Evolutionary conservation across 2,329 filamentous ascomycete species (phyloP).

Genomic region (Curvularia lunata): DNA sequence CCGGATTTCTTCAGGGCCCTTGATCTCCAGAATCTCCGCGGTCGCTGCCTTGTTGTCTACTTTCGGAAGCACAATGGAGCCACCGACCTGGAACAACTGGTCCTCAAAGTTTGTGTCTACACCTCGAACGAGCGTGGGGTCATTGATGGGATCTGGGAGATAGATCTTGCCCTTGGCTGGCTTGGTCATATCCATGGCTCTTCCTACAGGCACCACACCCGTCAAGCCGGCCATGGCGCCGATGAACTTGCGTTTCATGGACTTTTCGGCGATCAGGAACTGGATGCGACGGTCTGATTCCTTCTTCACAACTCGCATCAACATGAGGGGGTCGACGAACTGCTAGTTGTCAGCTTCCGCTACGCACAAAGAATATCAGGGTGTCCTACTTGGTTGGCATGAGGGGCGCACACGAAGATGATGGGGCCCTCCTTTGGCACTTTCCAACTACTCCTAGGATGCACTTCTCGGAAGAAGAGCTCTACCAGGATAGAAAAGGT

Average conservation of each 20-base stretch:
- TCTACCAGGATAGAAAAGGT: slow-evolving; percentile 83
- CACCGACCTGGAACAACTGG: slow-evolving; percentile 60
- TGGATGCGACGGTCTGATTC: slow-evolving; percentile 89
- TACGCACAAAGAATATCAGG: not conserved
- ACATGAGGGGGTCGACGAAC: slow-evolving; percentile 94
- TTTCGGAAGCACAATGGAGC: slow-evolving; percentile 84
- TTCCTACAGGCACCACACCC: slow-evolving; percentile 89
- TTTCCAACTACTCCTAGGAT: slow-evolving; percentile 93
- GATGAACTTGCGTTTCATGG: slow-evolving; percentile 87
- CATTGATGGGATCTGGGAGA: slow-evolving; percentile 83
- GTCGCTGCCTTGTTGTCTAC: slow-evolving; percentile 82
- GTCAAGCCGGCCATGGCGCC: slow-evolving; percentile 84
- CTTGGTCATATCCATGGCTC: slow-evolving; percentile 88
- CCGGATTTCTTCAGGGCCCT: slow-evolving; percentile 78
- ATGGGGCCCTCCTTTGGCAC: slow-evolving; percentile 87
- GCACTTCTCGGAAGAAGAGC: slow-evolving; percentile 97
- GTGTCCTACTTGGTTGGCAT: slow-evolving; percentile 70
- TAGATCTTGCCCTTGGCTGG: slow-evolving; percentile 81
- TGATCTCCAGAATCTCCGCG: slow-evolving; percentile 81
- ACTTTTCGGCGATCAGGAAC: slow-evolving; percentile 94
- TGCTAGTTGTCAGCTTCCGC: slow-evolving; percentile 49
- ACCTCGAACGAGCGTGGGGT: slow-evolving; percentile 81
- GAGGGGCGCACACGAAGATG: slow-evolving; percentile 94
- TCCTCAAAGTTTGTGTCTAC: slow-evolving; percentile 82
- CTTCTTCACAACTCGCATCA: slow-evolving; percentile 86